Percentiles rank a stretch among this genome's conserved stretches.
Conservation (phyloP, 495 filamentous ascomycete species). For the Chaetomium fimeti region DNA sequence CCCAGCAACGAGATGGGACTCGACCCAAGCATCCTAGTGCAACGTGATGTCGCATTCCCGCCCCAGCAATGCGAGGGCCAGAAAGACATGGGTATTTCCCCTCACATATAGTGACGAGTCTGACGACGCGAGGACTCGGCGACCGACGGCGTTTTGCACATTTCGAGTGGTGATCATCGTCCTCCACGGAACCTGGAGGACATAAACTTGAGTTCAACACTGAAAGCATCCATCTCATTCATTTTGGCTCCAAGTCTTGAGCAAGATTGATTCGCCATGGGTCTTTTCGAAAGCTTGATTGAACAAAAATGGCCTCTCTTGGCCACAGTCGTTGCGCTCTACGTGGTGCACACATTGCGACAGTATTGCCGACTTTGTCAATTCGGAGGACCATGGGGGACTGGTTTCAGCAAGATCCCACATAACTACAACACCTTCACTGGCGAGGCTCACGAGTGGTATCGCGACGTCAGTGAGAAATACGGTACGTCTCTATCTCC, state of each 20-base stretch:
- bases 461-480: conserved; percentile 26
- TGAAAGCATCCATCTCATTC: no score
- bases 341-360: neutral
- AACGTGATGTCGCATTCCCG: no score
- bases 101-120: no score
- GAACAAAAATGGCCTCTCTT: conserved; percentile 7
- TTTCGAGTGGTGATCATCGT: no score
- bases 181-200: no score
- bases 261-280: neutral
- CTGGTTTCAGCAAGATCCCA: conserved; percentile 29
- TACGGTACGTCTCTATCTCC: conserved; percentile 19
- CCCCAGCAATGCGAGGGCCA: no score
- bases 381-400: conserved; percentile 35
- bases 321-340: conserved; percentile 3
- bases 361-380: conserved; percentile 11
- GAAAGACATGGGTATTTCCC: no score
- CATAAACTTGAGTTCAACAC: neutral
- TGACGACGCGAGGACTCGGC: no score
- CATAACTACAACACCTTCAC: conserved; percentile 20
- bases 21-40: no score
- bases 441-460: conserved; percentile 23
- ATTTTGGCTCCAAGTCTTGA: no score
- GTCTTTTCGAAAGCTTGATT: neutral
- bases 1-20: no score
- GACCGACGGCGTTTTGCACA: no score